Base-by-base conservation (phyloP, 2,329 filamentous ascomycete genomes). In the Colletotrichum acutatum region DNA sequence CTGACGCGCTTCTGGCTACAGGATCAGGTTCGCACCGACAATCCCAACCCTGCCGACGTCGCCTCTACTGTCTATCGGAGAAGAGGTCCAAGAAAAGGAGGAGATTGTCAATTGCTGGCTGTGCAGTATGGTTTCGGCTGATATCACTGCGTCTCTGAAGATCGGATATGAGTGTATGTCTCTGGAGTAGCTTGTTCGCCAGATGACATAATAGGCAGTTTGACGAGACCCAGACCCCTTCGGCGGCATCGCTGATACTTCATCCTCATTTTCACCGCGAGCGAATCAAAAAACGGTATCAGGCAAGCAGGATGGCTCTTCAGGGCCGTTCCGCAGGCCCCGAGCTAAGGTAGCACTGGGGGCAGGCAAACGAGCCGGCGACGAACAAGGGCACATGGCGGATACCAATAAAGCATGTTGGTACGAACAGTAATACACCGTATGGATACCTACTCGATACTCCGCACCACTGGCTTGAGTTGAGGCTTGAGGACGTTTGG, bases 261-360 rank as follows among this genome's bases (percentile, higher is more conserved):
- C 34, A 30, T 69, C 32, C 66, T 65, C 66, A 56, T 62, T 66
- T 56, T 57, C 53, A 56, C 60, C 42, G 34, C 42, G 42, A 46
- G 61, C 54, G 49, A 59, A 63, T 34, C 46, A n/a, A 56, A 49
- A 37, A 12, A 60, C 26, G 37, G 14, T 14, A 16, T 46, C 32
- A 56, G 46, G 37, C 52, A 53, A 49, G 34, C 42, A 49, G 16
- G 37, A 52, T 52, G 46, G 46, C 66, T 70, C 56, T 14, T 24
- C 60, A 72, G 60, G 70, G 54, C 60, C 70, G 60, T 72, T 65
- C 70, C 70, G 70, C 56, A 64, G 32, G n/a, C 66, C 66, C 66
- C 60, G 66, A 52, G n/a, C 42, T 56, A 68, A 52, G 22, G 65
- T 68, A 24, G 58, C 58, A 71, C 42, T 52, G 53, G 53, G 56